These are phyloP conservation scores for Stachybotrys chlorohalonatus DNA, from an alignment of 2,329 filamentous ascomycete species.

Conservation along the genomic window DNA sequence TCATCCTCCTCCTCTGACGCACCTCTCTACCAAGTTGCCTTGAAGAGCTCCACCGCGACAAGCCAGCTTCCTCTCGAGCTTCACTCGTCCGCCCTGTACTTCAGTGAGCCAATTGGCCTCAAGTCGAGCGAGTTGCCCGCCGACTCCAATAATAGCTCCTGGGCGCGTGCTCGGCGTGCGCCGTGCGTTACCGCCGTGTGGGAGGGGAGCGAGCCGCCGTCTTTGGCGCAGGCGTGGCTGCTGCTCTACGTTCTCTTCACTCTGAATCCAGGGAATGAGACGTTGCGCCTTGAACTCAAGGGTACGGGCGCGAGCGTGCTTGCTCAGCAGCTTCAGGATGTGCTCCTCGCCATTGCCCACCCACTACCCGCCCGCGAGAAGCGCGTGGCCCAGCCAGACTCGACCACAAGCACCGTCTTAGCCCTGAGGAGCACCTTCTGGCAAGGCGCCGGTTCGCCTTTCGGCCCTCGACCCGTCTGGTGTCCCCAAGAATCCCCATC, in stretches of 20 bases:
- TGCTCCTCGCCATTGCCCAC: conserved; percentile 40
- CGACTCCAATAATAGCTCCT: conserved; percentile 44
- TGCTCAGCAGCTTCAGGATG: conserved; percentile 31
- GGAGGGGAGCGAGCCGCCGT: conserved; percentile 30
- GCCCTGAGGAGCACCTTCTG: conserved; percentile 52
- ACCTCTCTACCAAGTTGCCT: conserved; percentile 25
- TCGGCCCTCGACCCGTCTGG: conserved; percentile 57
- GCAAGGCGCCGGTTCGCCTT: conserved; percentile 61
- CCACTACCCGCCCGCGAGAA: conserved; percentile 26
- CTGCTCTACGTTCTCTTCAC: conserved; percentile 44
- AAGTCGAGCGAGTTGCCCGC: conserved; percentile 40
- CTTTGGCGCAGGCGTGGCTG: conserved; percentile 43
- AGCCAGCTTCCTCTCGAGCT: conserved; percentile 19
- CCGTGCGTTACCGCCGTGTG: conserved; percentile 36
- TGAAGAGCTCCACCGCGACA: conserved; percentile 15
- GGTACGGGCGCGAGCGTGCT: conserved; percentile 27
- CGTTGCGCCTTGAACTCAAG: conserved; percentile 35
- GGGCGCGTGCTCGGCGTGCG: conserved; percentile 46
- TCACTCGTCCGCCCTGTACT: conserved; percentile 27
- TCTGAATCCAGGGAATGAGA: conserved; percentile 36
- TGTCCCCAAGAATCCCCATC: conserved; percentile 34
- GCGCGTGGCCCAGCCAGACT: conserved; percentile 7
- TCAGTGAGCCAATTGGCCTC: conserved; percentile 35
- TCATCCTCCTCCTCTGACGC: conserved; percentile 9
- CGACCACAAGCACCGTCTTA: conserved; percentile 26